Conservation (phyloP, 2,329 filamentous ascomycete genomes). For the Arthrobotrys sphaeroides region DNA sequence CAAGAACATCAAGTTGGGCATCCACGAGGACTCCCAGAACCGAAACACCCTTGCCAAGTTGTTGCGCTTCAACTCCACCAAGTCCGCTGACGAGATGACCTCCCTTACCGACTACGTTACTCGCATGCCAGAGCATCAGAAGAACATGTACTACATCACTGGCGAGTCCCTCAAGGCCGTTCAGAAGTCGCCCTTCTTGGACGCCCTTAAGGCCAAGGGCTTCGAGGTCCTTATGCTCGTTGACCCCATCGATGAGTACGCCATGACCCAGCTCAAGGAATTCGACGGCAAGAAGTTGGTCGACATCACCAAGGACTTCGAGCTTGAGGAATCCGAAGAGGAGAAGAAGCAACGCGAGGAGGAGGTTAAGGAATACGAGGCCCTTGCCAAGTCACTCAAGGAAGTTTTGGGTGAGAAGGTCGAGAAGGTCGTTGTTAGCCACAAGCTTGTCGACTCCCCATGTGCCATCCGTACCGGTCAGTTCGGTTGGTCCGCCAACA, state of each 20-base stretch:
- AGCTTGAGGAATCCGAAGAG: slow-evolving; percentile 99
- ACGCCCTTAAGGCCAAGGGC: slow-evolving; percentile 97
- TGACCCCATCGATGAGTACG: slow-evolving; percentile 99
- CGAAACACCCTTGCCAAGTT: slow-evolving; percentile 92
- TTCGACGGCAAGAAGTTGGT: slow-evolving; percentile 99
- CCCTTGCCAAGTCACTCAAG: slow-evolving; percentile 95
- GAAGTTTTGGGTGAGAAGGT: slow-evolving; percentile 99
- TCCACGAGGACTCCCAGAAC: slow-evolving; percentile 99
- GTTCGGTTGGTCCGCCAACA: slow-evolving; percentile 99
- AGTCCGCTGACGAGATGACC: slow-evolving; percentile 94
- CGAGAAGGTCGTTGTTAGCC: slow-evolving; percentile 98
- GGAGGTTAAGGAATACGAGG: slow-evolving; percentile 98
- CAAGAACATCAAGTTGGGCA: slow-evolving; percentile 99
- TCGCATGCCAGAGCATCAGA: slow-evolving; percentile 99
- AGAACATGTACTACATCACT: slow-evolving; percentile 99
- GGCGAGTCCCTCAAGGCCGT: slow-evolving; percentile 99
- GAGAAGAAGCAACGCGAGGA: slow-evolving; percentile 96
- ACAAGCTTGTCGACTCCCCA: slow-evolving; percentile 94
- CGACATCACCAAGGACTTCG: slow-evolving; percentile 99
- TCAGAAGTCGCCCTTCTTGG: slow-evolving; percentile 97
- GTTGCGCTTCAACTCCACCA: slow-evolving; percentile 98
- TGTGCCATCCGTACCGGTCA: slow-evolving; percentile 99
- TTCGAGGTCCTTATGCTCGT: slow-evolving; percentile 99
- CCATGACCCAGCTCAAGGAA: slow-evolving; percentile 99
- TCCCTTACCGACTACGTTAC: slow-evolving; percentile 97